Percentiles rank a stretch among this genome's conserved stretches.
phyloP scores from a whole-genome alignment of 2,329 filamentous ascomycete species.

The Blastomyces gilchristii region DNA sequence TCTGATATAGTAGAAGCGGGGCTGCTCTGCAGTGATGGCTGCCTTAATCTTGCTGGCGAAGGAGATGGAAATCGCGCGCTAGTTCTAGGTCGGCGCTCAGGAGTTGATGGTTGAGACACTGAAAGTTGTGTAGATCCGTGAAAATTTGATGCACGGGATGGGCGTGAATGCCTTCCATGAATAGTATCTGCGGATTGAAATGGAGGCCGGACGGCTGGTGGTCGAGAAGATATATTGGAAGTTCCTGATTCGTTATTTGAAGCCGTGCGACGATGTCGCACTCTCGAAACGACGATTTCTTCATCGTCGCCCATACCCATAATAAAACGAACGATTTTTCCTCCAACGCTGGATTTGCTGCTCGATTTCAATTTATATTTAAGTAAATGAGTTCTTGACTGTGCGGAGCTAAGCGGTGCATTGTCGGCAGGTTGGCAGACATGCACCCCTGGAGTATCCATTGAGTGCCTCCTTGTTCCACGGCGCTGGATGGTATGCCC shows the following conservation, averaged over 20 bases:
- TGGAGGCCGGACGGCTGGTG: background rate
- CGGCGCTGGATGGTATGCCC: background rate
- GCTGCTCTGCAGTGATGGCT: slow-evolving; percentile 15
- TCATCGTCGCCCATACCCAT: slow-evolving; percentile 24
- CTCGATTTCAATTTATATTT: background rate
- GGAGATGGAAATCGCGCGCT: slow-evolving; percentile 2
- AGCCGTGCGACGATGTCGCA: slow-evolving; percentile 13
- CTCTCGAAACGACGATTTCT: slow-evolving; percentile 18
- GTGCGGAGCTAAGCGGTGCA: slow-evolving; percentile 7
- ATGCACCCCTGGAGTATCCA: slow-evolving; percentile 1
- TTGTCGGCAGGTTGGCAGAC: background rate
- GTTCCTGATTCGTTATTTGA: slow-evolving; percentile 1
- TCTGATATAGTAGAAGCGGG: slow-evolving; percentile 24
- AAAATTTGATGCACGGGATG: background rate
- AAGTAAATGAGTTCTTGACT: background rate
- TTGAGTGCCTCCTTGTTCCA: slow-evolving; percentile 7
- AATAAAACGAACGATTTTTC: slow-evolving; percentile 28
- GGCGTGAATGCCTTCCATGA: background rate
- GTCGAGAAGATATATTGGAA: background rate
- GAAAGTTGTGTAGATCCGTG: background rate
- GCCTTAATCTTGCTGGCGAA: slow-evolving; percentile 9
- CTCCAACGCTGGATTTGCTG: slow-evolving; percentile 18
- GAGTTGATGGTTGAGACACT: background rate
- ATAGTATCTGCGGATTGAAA: slow-evolving; percentile 1
- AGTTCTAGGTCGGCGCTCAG: slow-evolving; percentile 5